Conservation (phyloP, 345 rosid genomes). For the Populus davidiana region DNA sequence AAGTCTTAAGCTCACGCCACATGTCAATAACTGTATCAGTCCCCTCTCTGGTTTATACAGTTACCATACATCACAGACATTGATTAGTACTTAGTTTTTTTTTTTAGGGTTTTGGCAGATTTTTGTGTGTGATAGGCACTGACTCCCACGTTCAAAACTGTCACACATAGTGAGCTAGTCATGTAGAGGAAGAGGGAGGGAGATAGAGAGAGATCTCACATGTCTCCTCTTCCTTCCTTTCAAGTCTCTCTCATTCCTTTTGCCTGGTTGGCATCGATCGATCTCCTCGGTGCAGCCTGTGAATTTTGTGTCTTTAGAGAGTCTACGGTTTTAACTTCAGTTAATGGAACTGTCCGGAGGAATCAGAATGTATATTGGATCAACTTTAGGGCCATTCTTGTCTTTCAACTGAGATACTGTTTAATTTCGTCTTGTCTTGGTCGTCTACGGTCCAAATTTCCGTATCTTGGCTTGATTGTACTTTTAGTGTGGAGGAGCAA, state of each 20-base stretch:
- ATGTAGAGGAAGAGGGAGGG: background rate
- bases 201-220: background rate
- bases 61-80: background rate
- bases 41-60: background rate
- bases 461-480: background rate
- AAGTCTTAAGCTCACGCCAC: background rate
- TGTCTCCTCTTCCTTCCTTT: slow-evolving; percentile 26
- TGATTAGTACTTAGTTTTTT: background rate
- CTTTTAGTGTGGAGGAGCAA: background rate
- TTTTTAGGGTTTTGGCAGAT: background rate
- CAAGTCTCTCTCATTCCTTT: slow-evolving; percentile 34
- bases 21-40: slow-evolving; percentile 18
- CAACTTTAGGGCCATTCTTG: background rate
- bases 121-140: slow-evolving; percentile 16
- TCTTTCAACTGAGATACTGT: background rate
- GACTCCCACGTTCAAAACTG: slow-evolving; percentile 42
- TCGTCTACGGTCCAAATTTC: background rate
- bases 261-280: slow-evolving; percentile 25
- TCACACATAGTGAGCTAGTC: background rate
- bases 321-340: slow-evolving; percentile 26
- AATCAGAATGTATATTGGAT: background rate
- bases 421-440: background rate
- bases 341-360: slow-evolving; percentile 6
- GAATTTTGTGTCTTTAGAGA: background rate
- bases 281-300: background rate